Base-by-base conservation (phyloP, 148 eudicot genomes). In the Nyssa sinensis region DNA sequence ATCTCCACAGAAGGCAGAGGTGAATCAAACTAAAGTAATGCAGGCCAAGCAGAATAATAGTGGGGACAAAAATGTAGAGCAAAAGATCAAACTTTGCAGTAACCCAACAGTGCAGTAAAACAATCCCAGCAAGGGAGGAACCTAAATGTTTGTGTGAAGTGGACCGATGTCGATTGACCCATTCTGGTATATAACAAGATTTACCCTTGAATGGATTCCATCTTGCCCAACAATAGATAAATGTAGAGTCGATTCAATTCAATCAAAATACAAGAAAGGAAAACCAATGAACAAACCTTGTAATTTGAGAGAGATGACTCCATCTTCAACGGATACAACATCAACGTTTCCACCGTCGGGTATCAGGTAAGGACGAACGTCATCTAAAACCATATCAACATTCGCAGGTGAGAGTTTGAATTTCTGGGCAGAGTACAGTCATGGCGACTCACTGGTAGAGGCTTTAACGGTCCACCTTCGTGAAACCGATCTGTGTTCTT, bases 301-400 rank as follows among this genome's bases (percentile, higher is more conserved):
- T 67, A 91, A 91, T 78, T 88, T 76, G 61, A 94, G 91, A 66
- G 93, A 87, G 39, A 91, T 79, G 79, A 91, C 83, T 25, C 97
- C 98, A 74, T 88, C 82, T 72, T 85, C 80, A 63, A 94, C 98
- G 34, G 97, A 91, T 2, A 87, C 90, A 73, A 94, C 97, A 33
- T 90, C 95, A 6, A 94, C 98, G 74, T 94, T 86, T 4, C 98
- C 98, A 64, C 98, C 97, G 71, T 94, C 98, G 49, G 98, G 44
- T 62, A 94, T 90, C 37, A 94, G 95, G 81, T 90, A 91, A 64
- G 98, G 98, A 76, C 98, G 71, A 24, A 94, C 98, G 51, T 90
- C 91, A 33, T 94, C 97, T 58, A 92, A 84, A 64, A 94, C 92
- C 34, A 86, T 57, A 75, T 94, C 91, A 5, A 92, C 98, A 81